Conservation (phyloP, 1,284 basidiomycete species). For the Papiliotrema laurentii region DNA sequence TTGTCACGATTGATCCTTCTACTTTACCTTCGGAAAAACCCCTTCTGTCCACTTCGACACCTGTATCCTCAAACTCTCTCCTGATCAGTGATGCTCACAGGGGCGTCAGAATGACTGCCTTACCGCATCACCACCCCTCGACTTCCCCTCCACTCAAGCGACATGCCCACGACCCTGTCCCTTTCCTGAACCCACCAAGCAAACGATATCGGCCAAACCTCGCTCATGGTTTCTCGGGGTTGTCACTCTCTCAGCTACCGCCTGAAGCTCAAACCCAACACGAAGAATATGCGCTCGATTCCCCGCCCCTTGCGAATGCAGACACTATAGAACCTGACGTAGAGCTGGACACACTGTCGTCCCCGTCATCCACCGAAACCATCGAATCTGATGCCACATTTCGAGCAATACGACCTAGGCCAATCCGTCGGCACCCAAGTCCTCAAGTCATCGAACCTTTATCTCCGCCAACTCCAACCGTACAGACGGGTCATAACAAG, state of each 20-base stretch:
- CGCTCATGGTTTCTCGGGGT: conserved; percentile 33
- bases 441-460: not conserved
- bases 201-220: conserved; percentile 40
- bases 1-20: too few relatives aligned
- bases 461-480: not conserved
- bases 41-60: too few relatives aligned
- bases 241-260: conserved; percentile 19
- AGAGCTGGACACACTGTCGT: conserved; percentile 3
- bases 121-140: too few relatives aligned
- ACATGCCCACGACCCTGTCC: not conserved
- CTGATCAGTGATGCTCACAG: too few relatives aligned
- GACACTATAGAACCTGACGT: not conserved
- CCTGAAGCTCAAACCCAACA: not conserved
- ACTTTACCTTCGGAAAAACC: too few relatives aligned
- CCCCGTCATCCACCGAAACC: conserved; percentile 7
- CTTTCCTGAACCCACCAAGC: not conserved
- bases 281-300: not conserved
- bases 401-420: not conserved
- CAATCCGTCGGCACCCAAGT: conserved; percentile 12
- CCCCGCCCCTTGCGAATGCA: not conserved
- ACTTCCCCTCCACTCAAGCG: too few relatives aligned
- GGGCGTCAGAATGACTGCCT: too few relatives aligned
- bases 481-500: conserved; percentile 1
- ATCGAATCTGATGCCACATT: conserved; percentile 29
- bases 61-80: too few relatives aligned